These are phyloP conservation scores for Exsudoporus floridanus DNA, from an alignment of 1,284 basidiomycete species.

Conservation along the genomic window DNA sequence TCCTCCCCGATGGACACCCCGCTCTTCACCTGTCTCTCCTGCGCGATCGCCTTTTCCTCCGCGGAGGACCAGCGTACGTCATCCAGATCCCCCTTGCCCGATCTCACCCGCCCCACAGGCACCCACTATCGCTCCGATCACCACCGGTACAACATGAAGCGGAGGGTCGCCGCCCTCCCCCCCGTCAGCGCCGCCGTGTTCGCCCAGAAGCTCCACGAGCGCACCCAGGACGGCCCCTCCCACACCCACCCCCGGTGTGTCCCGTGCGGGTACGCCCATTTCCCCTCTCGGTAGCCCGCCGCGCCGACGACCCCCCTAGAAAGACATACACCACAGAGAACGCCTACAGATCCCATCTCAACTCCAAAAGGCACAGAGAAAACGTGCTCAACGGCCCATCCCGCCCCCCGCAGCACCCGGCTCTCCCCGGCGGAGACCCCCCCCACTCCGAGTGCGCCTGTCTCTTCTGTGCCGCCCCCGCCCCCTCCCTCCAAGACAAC, in stretches of 20 bases:
- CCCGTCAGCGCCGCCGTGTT: slow-evolving; percentile 82
- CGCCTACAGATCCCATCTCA: slow-evolving; percentile 84
- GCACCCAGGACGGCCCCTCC: slow-evolving; percentile 68
- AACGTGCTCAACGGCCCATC: slow-evolving; percentile 57
- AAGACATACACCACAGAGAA: slow-evolving; percentile 91
- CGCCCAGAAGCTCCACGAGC: slow-evolving; percentile 88
- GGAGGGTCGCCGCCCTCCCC: slow-evolving; percentile 87
- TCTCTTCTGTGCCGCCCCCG: slow-evolving; percentile 78
- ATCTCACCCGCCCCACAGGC: slow-evolving; percentile 44
- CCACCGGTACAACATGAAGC: slow-evolving; percentile 98
- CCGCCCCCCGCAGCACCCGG: neutral
- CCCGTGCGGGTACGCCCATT: slow-evolving; percentile 70
- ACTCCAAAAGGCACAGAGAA: slow-evolving; percentile 90
- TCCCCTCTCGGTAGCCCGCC: neutral
- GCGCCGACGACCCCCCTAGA: slow-evolving; percentile 41
- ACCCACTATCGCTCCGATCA: slow-evolving; percentile 92
- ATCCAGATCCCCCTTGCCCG: neutral
- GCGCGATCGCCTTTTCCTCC: slow-evolving; percentile 84
- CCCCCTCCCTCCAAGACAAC: slow-evolving; percentile 61
- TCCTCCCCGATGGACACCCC: neutral
- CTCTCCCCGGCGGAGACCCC: slow-evolving; percentile 45
- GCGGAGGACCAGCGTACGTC: slow-evolving; percentile 82
- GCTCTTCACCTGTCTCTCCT: slow-evolving; percentile 90
- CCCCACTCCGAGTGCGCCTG: slow-evolving; percentile 72
- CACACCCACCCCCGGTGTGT: slow-evolving; percentile 66